Percentiles rank a stretch among this genome's conserved stretches.
Conservation (phyloP, 495 filamentous ascomycete species). For the Aspergillus indologenus region DNA sequence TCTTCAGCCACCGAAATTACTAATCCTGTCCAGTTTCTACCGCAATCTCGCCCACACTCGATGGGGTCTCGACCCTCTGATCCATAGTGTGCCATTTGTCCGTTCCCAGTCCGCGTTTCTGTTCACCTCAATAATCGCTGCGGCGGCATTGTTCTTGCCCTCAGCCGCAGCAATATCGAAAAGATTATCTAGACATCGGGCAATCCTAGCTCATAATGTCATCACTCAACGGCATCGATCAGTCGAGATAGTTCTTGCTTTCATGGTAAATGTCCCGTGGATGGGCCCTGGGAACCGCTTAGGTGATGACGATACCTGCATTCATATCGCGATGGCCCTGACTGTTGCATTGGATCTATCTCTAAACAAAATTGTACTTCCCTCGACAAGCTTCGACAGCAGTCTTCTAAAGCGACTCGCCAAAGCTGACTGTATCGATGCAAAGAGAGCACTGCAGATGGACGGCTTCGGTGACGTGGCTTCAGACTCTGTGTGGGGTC, state of each 20-base stretch:
- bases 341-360: slow-evolving; percentile 67
- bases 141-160: slow-evolving; percentile 62
- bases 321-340: slow-evolving; percentile 65
- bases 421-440: slow-evolving; percentile 63
- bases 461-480: slow-evolving; percentile 66
- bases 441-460: slow-evolving; percentile 59
- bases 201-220: slow-evolving; percentile 57
- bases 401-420: slow-evolving; percentile 49
- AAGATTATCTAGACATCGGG: slow-evolving; percentile 61
- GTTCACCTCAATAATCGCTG: slow-evolving; percentile 66
- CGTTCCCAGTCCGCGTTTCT: slow-evolving; percentile 65
- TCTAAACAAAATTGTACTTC: slow-evolving; percentile 63
- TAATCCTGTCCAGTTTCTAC: slow-evolving; percentile 52
- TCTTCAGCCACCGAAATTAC: slow-evolving; percentile 3
- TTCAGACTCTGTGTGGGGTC: slow-evolving; percentile 55
- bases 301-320: slow-evolving; percentile 69
- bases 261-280: slow-evolving; percentile 77
- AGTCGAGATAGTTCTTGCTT: slow-evolving; percentile 69
- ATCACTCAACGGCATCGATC: slow-evolving; percentile 59
- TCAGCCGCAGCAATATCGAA: slow-evolving; percentile 59
- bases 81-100: slow-evolving; percentile 63
- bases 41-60: slow-evolving; percentile 68
- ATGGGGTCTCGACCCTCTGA: slow-evolving; percentile 66
- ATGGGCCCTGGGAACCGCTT: slow-evolving; percentile 65
- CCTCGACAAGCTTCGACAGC: slow-evolving; percentile 48